These are phyloP conservation scores for Odontarrhena argentea DNA, from an alignment of 345 rosid species.

Conservation along the genomic window DNA sequence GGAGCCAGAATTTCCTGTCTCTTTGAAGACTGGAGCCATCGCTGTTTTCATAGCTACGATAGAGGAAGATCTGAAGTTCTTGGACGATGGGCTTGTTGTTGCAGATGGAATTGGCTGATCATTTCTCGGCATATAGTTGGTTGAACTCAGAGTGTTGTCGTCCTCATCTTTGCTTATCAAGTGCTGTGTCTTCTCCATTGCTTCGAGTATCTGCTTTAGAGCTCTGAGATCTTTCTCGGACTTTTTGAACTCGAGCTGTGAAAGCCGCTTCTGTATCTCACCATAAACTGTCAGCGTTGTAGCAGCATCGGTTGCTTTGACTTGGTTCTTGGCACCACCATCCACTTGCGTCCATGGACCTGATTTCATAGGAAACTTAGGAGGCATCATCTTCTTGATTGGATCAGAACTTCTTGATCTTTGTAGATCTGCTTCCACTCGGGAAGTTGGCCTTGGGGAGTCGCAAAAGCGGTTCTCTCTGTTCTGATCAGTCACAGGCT, in stretches of 20 bases:
- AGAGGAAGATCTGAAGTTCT: slow-evolving; percentile 50
- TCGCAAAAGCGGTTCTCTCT: slow-evolving; percentile 45
- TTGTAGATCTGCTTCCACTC: slow-evolving; percentile 52
- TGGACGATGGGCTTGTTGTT: slow-evolving; percentile 49
- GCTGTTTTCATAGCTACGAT: slow-evolving; percentile 58
- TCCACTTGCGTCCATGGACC: slow-evolving; percentile 72
- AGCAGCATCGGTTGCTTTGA: slow-evolving; percentile 43
- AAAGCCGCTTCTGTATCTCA: slow-evolving; percentile 78
- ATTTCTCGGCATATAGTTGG: slow-evolving; percentile 40
- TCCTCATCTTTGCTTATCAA: slow-evolving; percentile 42
- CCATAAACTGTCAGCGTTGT: slow-evolving; percentile 62
- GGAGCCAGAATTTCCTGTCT: slow-evolving; percentile 38
- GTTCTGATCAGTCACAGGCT: slow-evolving; percentile 38
- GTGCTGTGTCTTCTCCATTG: slow-evolving; percentile 70
- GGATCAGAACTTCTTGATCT: slow-evolving; percentile 44
- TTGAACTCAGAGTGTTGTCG: slow-evolving; percentile 40
- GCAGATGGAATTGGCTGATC: slow-evolving; percentile 43
- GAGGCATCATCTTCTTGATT: slow-evolving; percentile 48
- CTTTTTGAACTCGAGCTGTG: slow-evolving; percentile 69
- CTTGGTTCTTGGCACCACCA: slow-evolving; percentile 54
- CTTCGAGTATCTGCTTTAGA: slow-evolving; percentile 82
- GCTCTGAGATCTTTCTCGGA: slow-evolving; percentile 89
- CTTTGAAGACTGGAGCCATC: slow-evolving; percentile 41
- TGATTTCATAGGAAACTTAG: slow-evolving; percentile 59
- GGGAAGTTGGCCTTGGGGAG: slow-evolving; percentile 51